Evolutionary conservation across 1,139 yeast species (phyloP).

Genomic region (Spencermartinsiella ligniputridi): DNA sequence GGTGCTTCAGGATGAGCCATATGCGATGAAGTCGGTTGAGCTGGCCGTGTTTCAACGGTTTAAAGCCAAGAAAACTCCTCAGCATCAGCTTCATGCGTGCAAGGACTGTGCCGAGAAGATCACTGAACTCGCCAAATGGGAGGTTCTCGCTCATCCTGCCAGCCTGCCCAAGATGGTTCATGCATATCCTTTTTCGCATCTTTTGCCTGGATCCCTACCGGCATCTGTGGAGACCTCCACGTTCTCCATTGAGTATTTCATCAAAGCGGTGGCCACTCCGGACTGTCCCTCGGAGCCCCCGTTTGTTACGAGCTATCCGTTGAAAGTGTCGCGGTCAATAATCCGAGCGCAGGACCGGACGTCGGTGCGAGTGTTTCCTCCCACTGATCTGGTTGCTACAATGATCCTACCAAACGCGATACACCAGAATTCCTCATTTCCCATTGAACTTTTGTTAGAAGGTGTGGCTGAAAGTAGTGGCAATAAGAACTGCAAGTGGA

Average conservation of each 20-base stretch:
- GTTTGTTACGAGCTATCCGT: conserved; percentile 55
- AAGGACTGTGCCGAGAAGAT: conserved; percentile 49
- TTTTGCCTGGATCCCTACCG: conserved; percentile 87
- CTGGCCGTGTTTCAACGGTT: conserved; percentile 68
- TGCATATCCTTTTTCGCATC: conserved; percentile 90
- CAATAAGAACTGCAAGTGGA: conserved; percentile 63
- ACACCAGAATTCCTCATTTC: conserved; percentile 81
- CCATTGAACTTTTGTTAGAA: conserved; percentile 76
- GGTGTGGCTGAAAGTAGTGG: conserved; percentile 48
- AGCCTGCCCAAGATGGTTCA: conserved; percentile 60
- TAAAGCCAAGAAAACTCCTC: conserved; percentile 21
- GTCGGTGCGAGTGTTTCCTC: conserved; percentile 89
- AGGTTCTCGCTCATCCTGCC: conserved; percentile 58
- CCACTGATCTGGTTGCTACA: conserved; percentile 83
- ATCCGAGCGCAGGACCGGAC: conserved; percentile 80
- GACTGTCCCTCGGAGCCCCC: conserved; percentile 29
- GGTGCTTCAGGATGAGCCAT: conserved; percentile 26
- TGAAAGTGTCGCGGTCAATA: conserved; percentile 74
- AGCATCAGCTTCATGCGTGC: conserved; percentile 12
- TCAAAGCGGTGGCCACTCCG: conserved; percentile 59
- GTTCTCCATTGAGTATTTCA: conserved; percentile 61
- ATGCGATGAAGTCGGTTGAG: conserved; percentile 52
- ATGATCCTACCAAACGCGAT: conserved; percentile 85
- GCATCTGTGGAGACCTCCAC: conserved; percentile 61
- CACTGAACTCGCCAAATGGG: conserved; percentile 82